A percentile compares a stretch with the other conserved stretches of the same genome.
These are phyloP conservation scores for Geotrichum australiense DNA, from an alignment of 1,139 yeast genomes.

Conservation along the genomic window DNA sequence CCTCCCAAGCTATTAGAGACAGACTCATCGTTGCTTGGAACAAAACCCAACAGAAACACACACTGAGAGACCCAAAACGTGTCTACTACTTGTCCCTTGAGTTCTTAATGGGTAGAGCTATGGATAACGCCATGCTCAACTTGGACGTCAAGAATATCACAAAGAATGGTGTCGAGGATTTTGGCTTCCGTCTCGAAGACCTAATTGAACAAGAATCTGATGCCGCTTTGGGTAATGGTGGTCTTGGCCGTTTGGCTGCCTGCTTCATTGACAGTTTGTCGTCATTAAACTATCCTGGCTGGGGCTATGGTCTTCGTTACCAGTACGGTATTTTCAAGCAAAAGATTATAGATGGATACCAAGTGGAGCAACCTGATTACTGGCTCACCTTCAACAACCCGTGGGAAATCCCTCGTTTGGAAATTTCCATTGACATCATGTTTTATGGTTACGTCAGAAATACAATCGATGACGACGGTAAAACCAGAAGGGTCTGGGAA, in stretches of 20 bases:
- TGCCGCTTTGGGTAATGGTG: slow-evolving; percentile 94
- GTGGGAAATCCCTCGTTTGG: slow-evolving; percentile 86
- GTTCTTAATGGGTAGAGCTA: slow-evolving; percentile 90
- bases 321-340: slow-evolving; percentile 93
- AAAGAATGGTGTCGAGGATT: slow-evolving; percentile 52
- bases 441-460: slow-evolving; percentile 80
- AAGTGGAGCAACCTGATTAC: slow-evolving; percentile 89
- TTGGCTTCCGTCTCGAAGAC: slow-evolving; percentile 87
- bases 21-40: slow-evolving; percentile 84
- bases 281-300: slow-evolving; percentile 81
- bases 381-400: slow-evolving; percentile 87
- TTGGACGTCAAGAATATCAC: slow-evolving; percentile 52
- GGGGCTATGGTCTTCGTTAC: slow-evolving; percentile 95
- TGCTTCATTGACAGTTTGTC: slow-evolving; percentile 88
- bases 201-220: slow-evolving; percentile 82
- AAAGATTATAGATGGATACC: slow-evolving; percentile 84
- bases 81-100: slow-evolving; percentile 83
- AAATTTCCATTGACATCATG: slow-evolving; percentile 87
- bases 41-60: slow-evolving; percentile 84
- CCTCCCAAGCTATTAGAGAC: slow-evolving; percentile 73
- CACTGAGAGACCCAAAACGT: slow-evolving; percentile 76
- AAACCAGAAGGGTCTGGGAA: slow-evolving; percentile 59
- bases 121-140: slow-evolving; percentile 90
- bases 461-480: slow-evolving; percentile 46
- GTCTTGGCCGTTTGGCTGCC: slow-evolving; percentile 90